Evolutionary conservation across 768 basidiomycete genomes (phyloP).

Genomic region (Lentinula raphanica): DNA sequence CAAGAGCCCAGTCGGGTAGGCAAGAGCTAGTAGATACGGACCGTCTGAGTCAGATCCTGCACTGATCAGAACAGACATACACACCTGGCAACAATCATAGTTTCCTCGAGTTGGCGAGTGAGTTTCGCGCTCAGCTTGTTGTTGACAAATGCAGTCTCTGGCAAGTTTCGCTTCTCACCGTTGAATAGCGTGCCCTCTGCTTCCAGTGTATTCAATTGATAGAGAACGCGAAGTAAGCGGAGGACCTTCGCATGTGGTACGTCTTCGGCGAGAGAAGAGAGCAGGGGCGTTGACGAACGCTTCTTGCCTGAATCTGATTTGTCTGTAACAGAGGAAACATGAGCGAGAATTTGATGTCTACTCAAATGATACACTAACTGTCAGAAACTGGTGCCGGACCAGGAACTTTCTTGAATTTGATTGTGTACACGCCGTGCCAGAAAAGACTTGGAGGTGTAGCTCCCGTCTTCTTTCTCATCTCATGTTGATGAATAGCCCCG

Average conservation of each 20-base stretch:
- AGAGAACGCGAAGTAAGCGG: constrained; percentile 81
- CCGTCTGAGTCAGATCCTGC: too few species aligned
- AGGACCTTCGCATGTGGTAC: constrained; percentile 87
- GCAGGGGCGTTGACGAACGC: constrained; percentile 58
- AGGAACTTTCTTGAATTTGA: constrained; percentile 89
- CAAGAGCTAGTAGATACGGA: constrained; percentile 63
- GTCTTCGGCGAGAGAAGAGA: constrained; percentile 80
- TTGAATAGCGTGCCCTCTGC: constrained; percentile 50
- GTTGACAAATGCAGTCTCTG: constrained; percentile 88
- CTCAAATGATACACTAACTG: constrained; percentile 33
- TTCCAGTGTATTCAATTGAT: constrained; percentile 75
- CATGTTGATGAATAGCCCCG: constrained; percentile 92
- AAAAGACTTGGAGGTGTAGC: constrained; percentile 63
- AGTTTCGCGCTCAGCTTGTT: constrained; percentile 97
- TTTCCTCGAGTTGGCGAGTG: constrained; percentile 94
- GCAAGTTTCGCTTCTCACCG: constrained; percentile 51
- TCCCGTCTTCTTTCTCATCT: constrained; percentile 69
- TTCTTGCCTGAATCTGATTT: constrained; percentile 38
- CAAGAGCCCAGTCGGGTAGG: constrained; percentile 94
- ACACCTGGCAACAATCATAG: constrained; percentile 97
- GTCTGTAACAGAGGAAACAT: constrained; percentile 26
- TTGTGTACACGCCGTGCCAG: constrained; percentile 87
- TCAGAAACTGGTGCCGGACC: constrained; percentile 71
- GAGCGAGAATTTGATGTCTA: neutral
- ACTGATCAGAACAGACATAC: constrained; percentile 17